phyloP scores from a whole-genome alignment of 371 early-diverging fungal genomes.

The Actinomortierella wolfii region DNA sequence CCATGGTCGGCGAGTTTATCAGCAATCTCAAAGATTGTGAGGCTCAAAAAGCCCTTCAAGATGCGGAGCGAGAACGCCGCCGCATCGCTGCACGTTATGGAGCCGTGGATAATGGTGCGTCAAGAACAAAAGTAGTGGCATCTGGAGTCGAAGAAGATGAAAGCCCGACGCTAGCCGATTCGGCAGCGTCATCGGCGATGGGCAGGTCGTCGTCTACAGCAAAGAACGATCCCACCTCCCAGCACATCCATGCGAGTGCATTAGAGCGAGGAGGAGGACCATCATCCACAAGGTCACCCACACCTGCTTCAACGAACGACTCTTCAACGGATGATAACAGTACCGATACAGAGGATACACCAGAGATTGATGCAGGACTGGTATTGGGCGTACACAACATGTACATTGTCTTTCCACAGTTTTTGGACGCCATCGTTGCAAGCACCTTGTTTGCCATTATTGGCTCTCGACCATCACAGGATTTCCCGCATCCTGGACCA shows the following conservation, averaged over 20 bases:
- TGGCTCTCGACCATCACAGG: conserved; percentile 24
- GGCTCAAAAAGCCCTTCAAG: no score
- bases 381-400: conserved; percentile 82
- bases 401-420: conserved; percentile 82
- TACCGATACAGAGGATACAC: conserved; percentile 1
- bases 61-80: conserved; percentile 6
- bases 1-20: conserved; percentile 76
- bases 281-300: no score
- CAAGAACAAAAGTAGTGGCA: no score
- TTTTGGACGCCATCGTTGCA: conserved; percentile 57
- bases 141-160: no score
- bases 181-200: no score
- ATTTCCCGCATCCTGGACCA: not conserved
- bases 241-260: not conserved
- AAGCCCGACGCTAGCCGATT: no score
- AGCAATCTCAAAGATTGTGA: conserved; percentile 41
- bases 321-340: not conserved
- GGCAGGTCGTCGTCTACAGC: no score
- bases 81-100: no score
- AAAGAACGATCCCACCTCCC: not conserved
- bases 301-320: not conserved
- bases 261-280: not conserved
- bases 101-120: no score
- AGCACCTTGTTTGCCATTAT: conserved; percentile 54
- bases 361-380: conserved; percentile 55